Percentiles rank a stretch among this genome's conserved stretches.
phyloP scores from a whole-genome alignment of 306 rosid genomes.

The Alnus rubra region DNA sequence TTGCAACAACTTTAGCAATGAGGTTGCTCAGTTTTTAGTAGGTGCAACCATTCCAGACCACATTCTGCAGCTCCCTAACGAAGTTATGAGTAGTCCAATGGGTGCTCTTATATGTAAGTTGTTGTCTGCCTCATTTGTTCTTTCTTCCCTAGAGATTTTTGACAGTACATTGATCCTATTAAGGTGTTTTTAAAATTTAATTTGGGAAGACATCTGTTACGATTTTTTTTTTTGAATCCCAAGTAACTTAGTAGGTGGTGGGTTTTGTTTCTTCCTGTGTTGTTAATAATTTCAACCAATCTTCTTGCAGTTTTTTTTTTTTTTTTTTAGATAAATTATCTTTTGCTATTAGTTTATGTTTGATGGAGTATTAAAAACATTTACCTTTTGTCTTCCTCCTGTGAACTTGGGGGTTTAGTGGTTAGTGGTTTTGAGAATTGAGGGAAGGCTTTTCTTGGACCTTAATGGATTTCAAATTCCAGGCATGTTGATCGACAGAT shows the following conservation, averaged over 20 bases:
- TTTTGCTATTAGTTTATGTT: too few species aligned
- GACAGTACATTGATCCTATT: not conserved
- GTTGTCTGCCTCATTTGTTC: not conserved
- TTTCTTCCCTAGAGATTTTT: too few species aligned
- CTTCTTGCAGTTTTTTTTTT: too few species aligned
- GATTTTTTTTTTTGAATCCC: not conserved
- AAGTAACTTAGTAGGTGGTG: not conserved
- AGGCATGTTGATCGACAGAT: not conserved
- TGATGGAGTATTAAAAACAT: too few species aligned
- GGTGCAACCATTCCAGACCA: constrained; percentile 76
- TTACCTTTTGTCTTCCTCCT: too few species aligned
- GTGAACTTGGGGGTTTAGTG: too few species aligned
- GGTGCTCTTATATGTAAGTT: constrained; percentile 76
- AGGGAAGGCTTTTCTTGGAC: not conserved
- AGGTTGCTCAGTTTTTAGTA: constrained; percentile 89
- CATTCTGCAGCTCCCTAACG: constrained; percentile 84
- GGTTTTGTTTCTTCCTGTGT: not conserved
- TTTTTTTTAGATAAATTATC: too few species aligned
- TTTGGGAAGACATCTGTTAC: not conserved
- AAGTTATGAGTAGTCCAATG: constrained; percentile 90
- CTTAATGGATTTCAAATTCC: not conserved
- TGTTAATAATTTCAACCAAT: not conserved
- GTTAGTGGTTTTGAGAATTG: too few species aligned
- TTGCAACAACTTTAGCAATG: constrained; percentile 94
- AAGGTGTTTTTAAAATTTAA: not conserved